phyloP scores from a whole-genome alignment of 441 rosid genomes.

The Biscutella laevigata region DNA sequence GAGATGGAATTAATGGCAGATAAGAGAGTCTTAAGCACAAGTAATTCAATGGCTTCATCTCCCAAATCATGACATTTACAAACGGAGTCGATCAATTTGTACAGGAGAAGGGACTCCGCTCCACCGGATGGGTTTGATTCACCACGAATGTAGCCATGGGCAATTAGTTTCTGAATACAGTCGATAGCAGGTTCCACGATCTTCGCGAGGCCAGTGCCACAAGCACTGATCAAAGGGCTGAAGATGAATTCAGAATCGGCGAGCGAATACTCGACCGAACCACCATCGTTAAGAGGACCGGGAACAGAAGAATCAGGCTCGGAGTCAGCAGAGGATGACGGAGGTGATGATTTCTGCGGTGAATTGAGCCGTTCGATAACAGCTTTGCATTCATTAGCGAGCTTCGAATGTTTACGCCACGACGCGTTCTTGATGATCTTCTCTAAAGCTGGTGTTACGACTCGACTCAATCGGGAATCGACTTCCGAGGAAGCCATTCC shows the following conservation, averaged over 20 bases:
- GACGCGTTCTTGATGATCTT: constrained; percentile 83
- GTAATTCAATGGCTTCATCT: constrained; percentile 72
- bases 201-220: constrained; percentile 62
- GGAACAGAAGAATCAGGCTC: constrained; percentile 55
- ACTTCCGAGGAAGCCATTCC: constrained; percentile 99
- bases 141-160: constrained; percentile 87
- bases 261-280: constrained; percentile 58
- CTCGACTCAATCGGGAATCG: constrained; percentile 86
- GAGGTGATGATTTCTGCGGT: constrained; percentile 25
- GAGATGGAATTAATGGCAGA: constrained; percentile 86
- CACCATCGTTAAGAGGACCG: constrained; percentile 83
- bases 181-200: constrained; percentile 87
- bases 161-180: constrained; percentile 76
- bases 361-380: constrained; percentile 54
- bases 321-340: constrained; percentile 40
- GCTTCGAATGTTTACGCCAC: constrained; percentile 96
- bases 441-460: constrained; percentile 72
- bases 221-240: constrained; percentile 77
- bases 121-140: constrained; percentile 81
- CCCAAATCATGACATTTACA: constrained; percentile 79
- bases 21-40: constrained; percentile 65
- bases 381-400: constrained; percentile 87
- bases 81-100: constrained; percentile 63
- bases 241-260: constrained; percentile 70
- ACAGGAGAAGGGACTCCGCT: constrained; percentile 52